These are phyloP conservation scores for Perkinsus chesapeaki DNA, from an alignment of 169 alveolate genomes.

Conservation along the genomic window DNA sequence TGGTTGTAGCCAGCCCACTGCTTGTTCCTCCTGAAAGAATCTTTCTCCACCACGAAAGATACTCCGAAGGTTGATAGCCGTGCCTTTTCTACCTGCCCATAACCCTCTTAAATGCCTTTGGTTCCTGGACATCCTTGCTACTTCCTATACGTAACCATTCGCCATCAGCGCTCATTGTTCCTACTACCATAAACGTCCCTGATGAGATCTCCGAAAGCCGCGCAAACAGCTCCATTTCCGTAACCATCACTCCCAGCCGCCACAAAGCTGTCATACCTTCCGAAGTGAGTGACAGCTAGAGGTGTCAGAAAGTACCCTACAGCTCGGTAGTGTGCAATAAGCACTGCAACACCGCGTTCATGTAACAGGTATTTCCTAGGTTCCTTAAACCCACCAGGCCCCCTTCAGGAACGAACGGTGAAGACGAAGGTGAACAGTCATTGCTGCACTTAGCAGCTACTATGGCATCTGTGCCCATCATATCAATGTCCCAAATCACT, in stretches of 20 bases:
- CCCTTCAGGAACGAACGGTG: neutral
- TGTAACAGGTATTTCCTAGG: constrained; percentile 30
- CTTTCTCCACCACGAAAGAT: neutral
- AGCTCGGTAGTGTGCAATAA: constrained; percentile 5
- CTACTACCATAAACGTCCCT: neutral
- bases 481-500: too few relatives aligned
- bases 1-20: neutral
- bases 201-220: neutral
- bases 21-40: neutral
- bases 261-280: neutral
- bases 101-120: neutral
- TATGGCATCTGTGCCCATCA: too few relatives aligned
- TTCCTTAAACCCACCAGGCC: constrained; percentile 15
- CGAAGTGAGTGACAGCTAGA: neutral
- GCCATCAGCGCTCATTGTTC: neutral
- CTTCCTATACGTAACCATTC: neutral
- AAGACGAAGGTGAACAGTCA: too few relatives aligned
- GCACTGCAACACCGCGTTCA: constrained; percentile 30
- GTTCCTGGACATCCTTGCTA: neutral
- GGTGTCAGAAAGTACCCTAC: neutral
- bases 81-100: neutral
- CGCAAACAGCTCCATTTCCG: neutral
- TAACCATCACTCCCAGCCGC: neutral
- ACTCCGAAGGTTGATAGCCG: too few relatives aligned
- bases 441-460: too few relatives aligned